phyloP scores from a whole-genome alignment of 2,329 filamentous ascomycete genomes.

The Paecilomyces niveus region DNA sequence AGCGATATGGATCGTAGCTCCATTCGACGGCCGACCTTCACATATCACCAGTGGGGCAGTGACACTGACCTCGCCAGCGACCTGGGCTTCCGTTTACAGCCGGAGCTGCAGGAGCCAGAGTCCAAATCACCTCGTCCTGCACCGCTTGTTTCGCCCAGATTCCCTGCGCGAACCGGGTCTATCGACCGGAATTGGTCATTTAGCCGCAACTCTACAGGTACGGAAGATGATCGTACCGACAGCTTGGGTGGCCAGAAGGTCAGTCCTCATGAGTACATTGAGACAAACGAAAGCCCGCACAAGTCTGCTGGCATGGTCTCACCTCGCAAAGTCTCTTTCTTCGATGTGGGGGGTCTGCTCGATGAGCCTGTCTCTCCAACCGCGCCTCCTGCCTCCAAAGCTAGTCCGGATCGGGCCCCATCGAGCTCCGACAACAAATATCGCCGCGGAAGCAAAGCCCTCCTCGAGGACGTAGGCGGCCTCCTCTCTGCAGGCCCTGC shows the following conservation, averaged over 20 bases:
- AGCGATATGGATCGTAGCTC: conserved; percentile 39
- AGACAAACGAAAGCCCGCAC: conserved; percentile 20
- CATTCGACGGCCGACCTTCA: conserved; percentile 48
- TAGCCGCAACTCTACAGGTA: conserved; percentile 10
- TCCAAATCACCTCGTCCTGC: conserved; percentile 27
- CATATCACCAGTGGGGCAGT: conserved; percentile 70
- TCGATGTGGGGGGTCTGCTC: conserved; percentile 74
- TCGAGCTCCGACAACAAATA: conserved; percentile 1
- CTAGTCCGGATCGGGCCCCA: background rate
- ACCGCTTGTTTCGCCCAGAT: conserved; percentile 30
- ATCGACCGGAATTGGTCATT: conserved; percentile 29
- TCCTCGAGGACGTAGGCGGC: conserved; percentile 30
- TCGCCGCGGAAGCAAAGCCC: conserved; percentile 19
- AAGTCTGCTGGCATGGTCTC: conserved; percentile 34
- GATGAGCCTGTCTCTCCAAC: conserved; percentile 47
- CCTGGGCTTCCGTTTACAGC: conserved; percentile 61
- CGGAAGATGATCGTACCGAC: conserved; percentile 22
- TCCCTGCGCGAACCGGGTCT: conserved; percentile 18
- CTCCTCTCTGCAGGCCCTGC: conserved; percentile 13
- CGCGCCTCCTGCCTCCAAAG: conserved; percentile 2
- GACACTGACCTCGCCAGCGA: conserved; percentile 84
- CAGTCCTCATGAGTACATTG: conserved; percentile 28
- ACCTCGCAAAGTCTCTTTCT: conserved; percentile 65
- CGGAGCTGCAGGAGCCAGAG: conserved; percentile 39
- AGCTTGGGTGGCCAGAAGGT: conserved; percentile 24